phyloP scores from a whole-genome alignment of 805 yeast genomes.

The Priceomyces haplophilus region DNA sequence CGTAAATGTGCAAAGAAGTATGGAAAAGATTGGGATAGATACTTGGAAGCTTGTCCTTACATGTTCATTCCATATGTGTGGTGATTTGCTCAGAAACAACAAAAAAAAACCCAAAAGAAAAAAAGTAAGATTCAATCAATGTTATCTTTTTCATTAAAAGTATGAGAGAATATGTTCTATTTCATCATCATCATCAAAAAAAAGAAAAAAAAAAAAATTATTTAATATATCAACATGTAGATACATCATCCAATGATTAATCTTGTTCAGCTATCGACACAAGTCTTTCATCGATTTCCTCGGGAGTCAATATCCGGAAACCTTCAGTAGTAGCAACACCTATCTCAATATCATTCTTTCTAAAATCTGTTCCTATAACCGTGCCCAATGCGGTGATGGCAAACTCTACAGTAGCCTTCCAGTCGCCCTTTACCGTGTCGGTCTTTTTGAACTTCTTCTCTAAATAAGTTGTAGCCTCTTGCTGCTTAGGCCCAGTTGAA shows the following conservation, averaged over 20 bases:
- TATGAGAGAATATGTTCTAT: not conserved
- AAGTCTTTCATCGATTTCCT: constrained; percentile 91
- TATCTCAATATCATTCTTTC: constrained; percentile 89
- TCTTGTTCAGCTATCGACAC: constrained; percentile 96
- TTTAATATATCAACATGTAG: not conserved
- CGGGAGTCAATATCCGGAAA: constrained; percentile 71
- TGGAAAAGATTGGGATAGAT: constrained; percentile 91
- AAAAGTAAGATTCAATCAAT: too few species aligned
- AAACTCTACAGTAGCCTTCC: constrained; percentile 86
- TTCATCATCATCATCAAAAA: too few species aligned
- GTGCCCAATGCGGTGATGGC: constrained; percentile 84
- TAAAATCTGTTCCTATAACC: constrained; percentile 86
- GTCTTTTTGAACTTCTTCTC: constrained; percentile 84
- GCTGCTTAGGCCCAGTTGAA: constrained; percentile 96
- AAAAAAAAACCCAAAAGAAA: not conserved
- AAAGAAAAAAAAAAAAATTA: not conserved
- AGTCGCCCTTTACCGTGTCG: constrained; percentile 69
- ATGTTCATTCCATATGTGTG: constrained; percentile 84
- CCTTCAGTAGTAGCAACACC: constrained; percentile 79
- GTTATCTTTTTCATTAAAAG: not conserved
- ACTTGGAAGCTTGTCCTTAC: constrained; percentile 85
- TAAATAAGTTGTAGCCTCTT: constrained; percentile 84
- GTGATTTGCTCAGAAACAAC: constrained; percentile 24
- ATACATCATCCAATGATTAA: constrained; percentile 27
- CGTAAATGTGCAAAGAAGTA: constrained; percentile 82